phyloP scores from a whole-genome alignment of 1,284 basidiomycete genomes.

The Marasmius tenuissimus region DNA sequence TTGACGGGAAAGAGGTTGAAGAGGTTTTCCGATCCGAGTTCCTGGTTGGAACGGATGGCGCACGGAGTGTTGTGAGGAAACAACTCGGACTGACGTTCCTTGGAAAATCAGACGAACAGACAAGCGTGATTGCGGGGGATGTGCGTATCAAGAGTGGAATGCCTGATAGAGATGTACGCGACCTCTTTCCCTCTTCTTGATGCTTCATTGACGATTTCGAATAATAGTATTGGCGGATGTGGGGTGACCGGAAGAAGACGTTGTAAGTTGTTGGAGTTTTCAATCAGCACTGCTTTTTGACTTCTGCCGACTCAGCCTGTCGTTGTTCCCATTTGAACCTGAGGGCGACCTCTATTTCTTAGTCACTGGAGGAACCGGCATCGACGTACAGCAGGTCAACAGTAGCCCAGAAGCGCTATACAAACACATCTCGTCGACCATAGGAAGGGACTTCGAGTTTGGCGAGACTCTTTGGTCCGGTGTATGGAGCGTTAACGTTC shows the following conservation, averaged over 20 bases:
- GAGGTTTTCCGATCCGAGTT: conserved; percentile 1
- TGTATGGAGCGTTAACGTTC: conserved; percentile 10
- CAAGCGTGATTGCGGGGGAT: neutral
- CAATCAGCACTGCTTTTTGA: neutral
- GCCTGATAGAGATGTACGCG: neutral
- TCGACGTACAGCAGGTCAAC: conserved; percentile 26
- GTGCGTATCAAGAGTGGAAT: neutral
- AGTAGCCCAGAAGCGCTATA: conserved; percentile 29
- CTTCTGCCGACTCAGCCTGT: conserved; percentile 23
- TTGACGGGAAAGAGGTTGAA: conserved; percentile 10
- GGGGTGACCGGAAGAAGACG: too few species aligned
- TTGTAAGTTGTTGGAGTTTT: too few species aligned
- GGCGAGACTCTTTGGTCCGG: conserved; percentile 5
- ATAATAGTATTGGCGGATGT: too few species aligned
- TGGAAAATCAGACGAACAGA: neutral
- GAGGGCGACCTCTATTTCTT: conserved; percentile 25
- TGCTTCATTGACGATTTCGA: neutral
- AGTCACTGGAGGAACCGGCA: conserved; percentile 26
- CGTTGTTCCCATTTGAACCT: conserved; percentile 30
- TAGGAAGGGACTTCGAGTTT: conserved; percentile 17
- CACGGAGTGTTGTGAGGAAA: conserved; percentile 12
- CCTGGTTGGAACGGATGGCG: conserved; percentile 14
- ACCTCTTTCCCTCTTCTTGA: neutral
- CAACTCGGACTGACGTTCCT: conserved; percentile 6
- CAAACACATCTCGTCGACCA: conserved; percentile 23